Evolutionary conservation across 352 stramenopile genomes (phyloP), one percentile per base, ranked within the genome.

Genomic region (Globisporangium spinosum): DNA sequence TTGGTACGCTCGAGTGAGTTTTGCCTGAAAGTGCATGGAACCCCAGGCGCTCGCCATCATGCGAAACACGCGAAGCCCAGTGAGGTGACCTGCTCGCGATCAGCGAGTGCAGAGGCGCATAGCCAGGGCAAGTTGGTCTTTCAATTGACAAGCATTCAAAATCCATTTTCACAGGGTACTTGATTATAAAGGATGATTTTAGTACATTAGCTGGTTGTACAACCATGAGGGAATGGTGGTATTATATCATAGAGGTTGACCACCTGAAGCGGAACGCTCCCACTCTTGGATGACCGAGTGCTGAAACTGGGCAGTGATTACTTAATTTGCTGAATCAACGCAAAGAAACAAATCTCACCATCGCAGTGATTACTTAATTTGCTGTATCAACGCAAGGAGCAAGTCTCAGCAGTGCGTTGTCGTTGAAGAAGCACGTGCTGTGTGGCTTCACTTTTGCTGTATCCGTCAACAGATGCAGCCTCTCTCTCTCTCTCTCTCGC

Each of bases 61-160:
- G 45, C 7, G 45, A 53, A 53, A 53, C 45, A 53, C 27, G 55
- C 29, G 55, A 60, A 43, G n/a, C 27, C 29, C 17, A 7, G 25
- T 38, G 23, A 22, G 25, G 17, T 25, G 55, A 43, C 27, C 55
- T 60, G 55, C 55, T 60, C 55, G 55, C 55, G 55, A 60, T 60
- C 55, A 60, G 27, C 22, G 55, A 32, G 27, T 60, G 38, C 55
- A 9, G 1, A 8, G 7, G 29, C 55, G 25, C 55, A 60, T 7
- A 60, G 8, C 55, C 55, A 13, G 29, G 29, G 1, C 55, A 27
- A 9, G 9, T 12, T 3, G 9, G 8, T 40, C 29, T 25, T 5
- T 43, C 49, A 25, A 27, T 60, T 61, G 34, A 61, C 54, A 57
- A 17, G 15, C 20, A 40, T 38, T 1, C 8, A 9, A 58, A 6